Base-by-base conservation (phyloP, 352 stramenopile genomes). In the Pythium sp. region DNA sequence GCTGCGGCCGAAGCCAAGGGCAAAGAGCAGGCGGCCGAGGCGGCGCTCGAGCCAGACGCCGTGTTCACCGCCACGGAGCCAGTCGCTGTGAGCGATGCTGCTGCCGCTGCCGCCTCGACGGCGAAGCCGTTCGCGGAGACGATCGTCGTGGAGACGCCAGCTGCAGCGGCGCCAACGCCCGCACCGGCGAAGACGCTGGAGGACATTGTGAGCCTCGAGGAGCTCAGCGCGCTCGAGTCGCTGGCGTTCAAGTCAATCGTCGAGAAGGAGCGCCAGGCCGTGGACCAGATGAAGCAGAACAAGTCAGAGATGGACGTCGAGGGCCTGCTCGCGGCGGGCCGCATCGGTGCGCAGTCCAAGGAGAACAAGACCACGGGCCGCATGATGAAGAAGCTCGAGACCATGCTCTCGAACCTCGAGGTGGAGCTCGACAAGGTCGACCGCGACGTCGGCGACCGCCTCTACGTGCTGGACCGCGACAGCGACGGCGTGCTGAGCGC, bases 401-500 rank as follows among this genome's bases (percentile, higher is more conserved):
- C 81, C 5, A 99, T 98, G 94, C 82, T 98, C 51, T 93, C 90
- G 30, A 98, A 93, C 67, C 87, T 99, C 62, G 92, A 99, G 69
- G 79, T 92, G 30, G 93, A 98, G 71, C 87, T 99, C 18, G 93
- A 97, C 30, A 90, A 98, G 72, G 95, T 98, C 34, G 93, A 99
- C 73, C 83, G 90, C 66, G 94, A 98, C 70, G 97, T 99, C 73
- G 98, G 98, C 67, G 95, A 99, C 74, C 98, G 98, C 58, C 89
- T 99, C 59, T 97, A 99, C 72, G 87, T 99, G 68, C 79, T 99
- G 26, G 97, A 99, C 77, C 93, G 95, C 71, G 98, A 99, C 83
- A 93, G 86, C 58, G 97, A 99, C 81, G 97, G 97, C 69, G 88
- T 99, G 62, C 57, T 99, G 26, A 92, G 87, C 32, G 86, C 85